A percentile compares a stretch with the other conserved stretches of the same genome.
These are phyloP conservation scores for Mortierella sp. DNA, from an alignment of 371 early-diverging fungal genomes.

Conservation along the genomic window DNA sequence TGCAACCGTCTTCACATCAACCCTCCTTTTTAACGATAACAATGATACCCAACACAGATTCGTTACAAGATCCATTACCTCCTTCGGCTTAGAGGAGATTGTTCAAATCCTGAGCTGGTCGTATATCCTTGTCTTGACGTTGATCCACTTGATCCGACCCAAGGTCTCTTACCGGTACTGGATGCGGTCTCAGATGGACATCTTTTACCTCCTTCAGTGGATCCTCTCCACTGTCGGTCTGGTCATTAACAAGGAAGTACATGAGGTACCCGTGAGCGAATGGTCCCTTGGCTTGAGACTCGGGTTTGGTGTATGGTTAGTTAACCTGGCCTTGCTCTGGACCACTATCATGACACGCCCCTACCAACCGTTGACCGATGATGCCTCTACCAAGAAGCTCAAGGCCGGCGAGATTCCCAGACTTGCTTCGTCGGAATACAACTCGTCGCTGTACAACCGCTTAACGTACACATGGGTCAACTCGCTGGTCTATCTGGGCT, in stretches of 20 bases:
- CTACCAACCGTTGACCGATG: conserved; percentile 12
- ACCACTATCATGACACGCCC: conserved; percentile 38
- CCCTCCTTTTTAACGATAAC: not conserved
- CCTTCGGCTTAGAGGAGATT: not conserved
- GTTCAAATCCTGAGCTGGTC: conserved; percentile 33
- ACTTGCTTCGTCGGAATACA: conserved; percentile 62
- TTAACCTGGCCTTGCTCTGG: conserved; percentile 27
- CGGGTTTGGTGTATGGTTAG: conserved; percentile 19
- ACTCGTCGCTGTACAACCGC: conserved; percentile 65
- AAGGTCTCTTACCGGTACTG: conserved; percentile 34
- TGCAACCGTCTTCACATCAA: conserved; percentile 9
- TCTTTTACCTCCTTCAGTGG: conserved; percentile 35
- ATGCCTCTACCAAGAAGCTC: conserved; percentile 6
- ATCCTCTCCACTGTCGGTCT: conserved; percentile 25
- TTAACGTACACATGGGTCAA: conserved; percentile 70
- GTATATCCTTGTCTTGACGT: conserved; percentile 35
- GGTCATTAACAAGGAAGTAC: conserved; percentile 19
- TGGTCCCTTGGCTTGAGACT: conserved; percentile 44
- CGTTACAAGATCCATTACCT: not conserved
- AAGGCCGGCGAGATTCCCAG: conserved; percentile 42
- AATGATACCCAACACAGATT: not conserved
- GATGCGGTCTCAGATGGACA: conserved; percentile 48
- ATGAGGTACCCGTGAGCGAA: conserved; percentile 16
- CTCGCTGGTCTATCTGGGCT: conserved; percentile 68
- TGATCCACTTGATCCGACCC: conserved; percentile 39